Evolutionary conservation across 2,329 filamentous ascomycete species (phyloP), one percentile per base, ranked within the genome.

Genomic region (Podosphaera aphanis): DNA sequence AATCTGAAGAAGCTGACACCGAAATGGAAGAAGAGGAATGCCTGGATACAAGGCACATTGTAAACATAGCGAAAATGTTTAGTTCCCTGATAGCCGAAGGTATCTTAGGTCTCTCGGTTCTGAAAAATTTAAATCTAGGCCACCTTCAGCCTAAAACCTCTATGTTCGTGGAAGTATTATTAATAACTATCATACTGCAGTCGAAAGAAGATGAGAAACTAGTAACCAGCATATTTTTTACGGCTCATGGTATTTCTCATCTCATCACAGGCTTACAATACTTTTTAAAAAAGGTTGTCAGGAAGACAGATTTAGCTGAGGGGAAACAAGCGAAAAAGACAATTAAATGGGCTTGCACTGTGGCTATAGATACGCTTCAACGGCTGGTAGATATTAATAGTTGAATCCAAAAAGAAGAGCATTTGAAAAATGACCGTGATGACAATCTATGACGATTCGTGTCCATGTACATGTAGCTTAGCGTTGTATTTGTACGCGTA

Each of bases 111-210:
- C 63, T 83, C 63, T 66, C 23, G 62, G 70, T 74, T 6, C 61
- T 79, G 38, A 78, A 81, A 62, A 75, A 75, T 15, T 69, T 95
- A 39, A 85, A 90, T 51, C 73, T 94, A 45, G 72, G 76, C 0
- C 83, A 82, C 52, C 62, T 93, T 44, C 81, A 84, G 57, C 65
- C 73, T 6, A 85, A 80, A 62, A 83, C 83, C 0, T 75, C 71
- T 47, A 73, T 73, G 20, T 90, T 95, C 57, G 68, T 86, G 40
- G 84, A 94, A 60, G 66, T 90, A 6, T 63, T 94, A 52, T 66
- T 95, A 15, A 75, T 90, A 43, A 80, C 76, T 1, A 62, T 85
- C 11, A 72, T 95, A 27, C 68, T 83, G 40, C 72, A 79, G 53
- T 74, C 75, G 15, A 1, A 10, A 20, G 65, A 67, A 49, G 68